Evolutionary conservation across 2,329 filamentous ascomycete species (phyloP).

Genomic region (Orbilia brochopaga): DNA sequence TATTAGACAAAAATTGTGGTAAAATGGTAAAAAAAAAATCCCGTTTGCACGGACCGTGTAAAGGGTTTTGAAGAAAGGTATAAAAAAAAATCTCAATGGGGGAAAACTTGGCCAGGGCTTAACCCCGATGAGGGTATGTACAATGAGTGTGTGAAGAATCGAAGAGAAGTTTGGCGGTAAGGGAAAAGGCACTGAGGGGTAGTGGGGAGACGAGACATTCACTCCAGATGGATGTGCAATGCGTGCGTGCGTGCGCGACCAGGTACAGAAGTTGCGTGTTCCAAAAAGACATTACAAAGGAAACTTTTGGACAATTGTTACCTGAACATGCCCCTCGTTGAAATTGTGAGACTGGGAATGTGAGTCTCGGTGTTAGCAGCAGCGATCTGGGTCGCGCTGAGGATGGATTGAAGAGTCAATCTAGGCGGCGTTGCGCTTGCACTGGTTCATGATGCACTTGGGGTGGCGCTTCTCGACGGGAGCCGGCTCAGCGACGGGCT

Average conservation of each 20-base stretch:
- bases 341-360: background rate
- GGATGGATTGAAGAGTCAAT: background rate
- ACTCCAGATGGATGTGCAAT: background rate
- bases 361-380: background rate
- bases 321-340: conserved; percentile 45
- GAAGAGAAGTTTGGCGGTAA: conserved; percentile 1
- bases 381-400: background rate
- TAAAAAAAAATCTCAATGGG: conserved; percentile 46
- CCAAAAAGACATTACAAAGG: conserved; percentile 42
- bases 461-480: too few relatives aligned
- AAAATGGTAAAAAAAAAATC: conserved; percentile 30
- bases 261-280: conserved; percentile 35
- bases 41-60: conserved; percentile 40
- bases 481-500: background rate
- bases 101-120: conserved; percentile 48
- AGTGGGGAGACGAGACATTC: background rate
- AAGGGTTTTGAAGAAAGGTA: conserved; percentile 11
- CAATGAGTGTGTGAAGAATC: conserved; percentile 26
- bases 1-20: conserved; percentile 5
- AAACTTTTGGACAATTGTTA: conserved; percentile 48
- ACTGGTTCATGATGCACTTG: background rate
- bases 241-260: conserved; percentile 25
- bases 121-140: conserved; percentile 32
- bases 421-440: conserved; percentile 4
- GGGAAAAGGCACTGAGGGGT: background rate